phyloP scores from a whole-genome alignment of 257 asterid species.

The Leonotis leonurus region DNA sequence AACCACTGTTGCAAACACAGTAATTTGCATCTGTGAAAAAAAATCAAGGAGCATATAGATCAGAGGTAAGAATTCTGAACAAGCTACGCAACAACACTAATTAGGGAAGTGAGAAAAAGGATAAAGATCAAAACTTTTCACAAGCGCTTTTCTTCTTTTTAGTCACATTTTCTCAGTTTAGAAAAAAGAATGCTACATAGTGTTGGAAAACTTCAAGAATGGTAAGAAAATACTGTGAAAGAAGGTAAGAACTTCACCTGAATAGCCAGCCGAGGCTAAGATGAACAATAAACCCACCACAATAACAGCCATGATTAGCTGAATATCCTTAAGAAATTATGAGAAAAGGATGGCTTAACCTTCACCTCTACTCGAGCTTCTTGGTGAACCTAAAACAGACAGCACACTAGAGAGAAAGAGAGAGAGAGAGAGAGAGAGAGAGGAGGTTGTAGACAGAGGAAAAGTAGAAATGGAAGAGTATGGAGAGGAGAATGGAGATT shows the following conservation, averaged over 20 bases:
- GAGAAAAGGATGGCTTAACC: constrained; percentile 11
- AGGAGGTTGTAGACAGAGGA: no score
- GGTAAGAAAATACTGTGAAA: not conserved
- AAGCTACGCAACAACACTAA: not conserved
- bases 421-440: not conserved
- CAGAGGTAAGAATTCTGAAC: constrained; percentile 10
- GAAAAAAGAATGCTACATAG: not conserved
- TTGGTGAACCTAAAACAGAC: constrained; percentile 7
- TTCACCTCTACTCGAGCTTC: not conserved
- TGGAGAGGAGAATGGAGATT: not conserved
- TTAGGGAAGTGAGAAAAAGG: not conserved
- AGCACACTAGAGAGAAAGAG: not conserved
- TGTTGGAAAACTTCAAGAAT: not conserved
- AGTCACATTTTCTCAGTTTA: not conserved
- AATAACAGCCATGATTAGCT: constrained; percentile 45
- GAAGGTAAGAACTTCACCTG: constrained; percentile 26
- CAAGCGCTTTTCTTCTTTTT: constrained; percentile 19
- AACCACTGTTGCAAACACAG: constrained; percentile 60
- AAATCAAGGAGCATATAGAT: not conserved
- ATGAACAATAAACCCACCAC: constrained; percentile 36
- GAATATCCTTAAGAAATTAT: constrained; percentile 13
- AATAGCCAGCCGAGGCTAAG: constrained; percentile 43
- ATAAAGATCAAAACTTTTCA: constrained; percentile 18
- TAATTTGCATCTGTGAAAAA: constrained; percentile 47
- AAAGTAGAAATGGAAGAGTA: not conserved